These are phyloP conservation scores for Annulohypoxylon maeteangense DNA, from an alignment of 495 filamentous ascomycete species.

Conservation along the genomic window DNA sequence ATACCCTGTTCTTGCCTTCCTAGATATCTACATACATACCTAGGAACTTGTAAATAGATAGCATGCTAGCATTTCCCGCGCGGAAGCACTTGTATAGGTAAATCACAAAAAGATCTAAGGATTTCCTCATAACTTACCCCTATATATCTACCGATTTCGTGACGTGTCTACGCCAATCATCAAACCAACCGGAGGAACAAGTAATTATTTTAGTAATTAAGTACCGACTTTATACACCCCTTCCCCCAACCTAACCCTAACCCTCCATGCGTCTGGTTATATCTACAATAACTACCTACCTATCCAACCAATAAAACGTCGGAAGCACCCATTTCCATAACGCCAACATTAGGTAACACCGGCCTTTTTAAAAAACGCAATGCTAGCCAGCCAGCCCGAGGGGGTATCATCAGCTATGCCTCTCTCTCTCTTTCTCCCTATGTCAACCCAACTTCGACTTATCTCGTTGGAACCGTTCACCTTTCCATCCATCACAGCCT, in stretches of 20 bases:
- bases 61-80: constrained; percentile 20
- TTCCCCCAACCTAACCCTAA: neutral
- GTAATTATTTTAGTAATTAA: neutral
- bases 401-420: constrained; percentile 29
- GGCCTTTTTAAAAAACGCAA: neutral
- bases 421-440: too few relatives aligned
- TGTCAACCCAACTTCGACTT: neutral
- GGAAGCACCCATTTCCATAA: neutral
- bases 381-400: constrained; percentile 16
- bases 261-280: neutral
- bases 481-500: neutral
- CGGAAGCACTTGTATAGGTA: constrained; percentile 15
- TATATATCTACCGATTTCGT: neutral
- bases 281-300: too few relatives aligned
- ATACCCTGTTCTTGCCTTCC: constrained; percentile 5
- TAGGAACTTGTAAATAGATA: constrained; percentile 19
- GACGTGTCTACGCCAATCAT: neutral
- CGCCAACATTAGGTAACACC: neutral
- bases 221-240: neutral
- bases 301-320: neutral
- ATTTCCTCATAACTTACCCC: neutral
- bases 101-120: neutral
- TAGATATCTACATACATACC: neutral
- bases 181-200: neutral
- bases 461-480: neutral